Evolutionary conservation across 2,329 filamentous ascomycete species (phyloP).

Genomic region (Zarea fungicola): DNA sequence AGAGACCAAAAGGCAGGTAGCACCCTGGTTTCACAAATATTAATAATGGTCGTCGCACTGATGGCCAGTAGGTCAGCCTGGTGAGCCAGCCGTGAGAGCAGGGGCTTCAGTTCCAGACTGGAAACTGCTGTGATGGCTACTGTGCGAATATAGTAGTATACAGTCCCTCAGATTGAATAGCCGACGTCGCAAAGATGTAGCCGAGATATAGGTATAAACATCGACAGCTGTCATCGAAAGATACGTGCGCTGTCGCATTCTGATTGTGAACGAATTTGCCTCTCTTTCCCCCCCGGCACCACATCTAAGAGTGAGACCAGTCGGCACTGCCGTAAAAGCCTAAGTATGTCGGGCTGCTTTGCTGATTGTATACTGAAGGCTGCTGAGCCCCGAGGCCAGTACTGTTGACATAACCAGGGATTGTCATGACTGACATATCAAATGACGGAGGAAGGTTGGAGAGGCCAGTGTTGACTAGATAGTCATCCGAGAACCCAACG

Average conservation of each 20-base stretch:
- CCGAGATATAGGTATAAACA: conserved; percentile 8
- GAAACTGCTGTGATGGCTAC: background rate
- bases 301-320: conserved; percentile 1
- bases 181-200: conserved; percentile 1
- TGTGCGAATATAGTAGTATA: conserved; percentile 6
- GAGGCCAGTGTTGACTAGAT: conserved; percentile 43
- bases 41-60: conserved; percentile 8
- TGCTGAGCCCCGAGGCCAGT: conserved; percentile 23
- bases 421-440: conserved; percentile 30
- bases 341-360: background rate
- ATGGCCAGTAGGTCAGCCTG: background rate
- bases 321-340: conserved; percentile 3
- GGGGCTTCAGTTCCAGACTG: background rate
- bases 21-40: conserved; percentile 8
- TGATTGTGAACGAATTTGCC: background rate
- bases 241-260: background rate
- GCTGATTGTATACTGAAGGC: conserved; percentile 34
- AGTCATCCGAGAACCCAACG: conserved; percentile 40
- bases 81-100: background rate
- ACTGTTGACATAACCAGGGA: conserved; percentile 42
- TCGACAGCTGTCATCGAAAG: conserved; percentile 4
- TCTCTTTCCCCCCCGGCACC: background rate
- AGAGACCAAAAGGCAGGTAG: background rate
- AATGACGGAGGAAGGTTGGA: conserved; percentile 42
- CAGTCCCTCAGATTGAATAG: background rate